Evolutionary conservation across 2,329 filamentous ascomycete genomes (phyloP), one percentile per base, ranked within the genome.

Genomic region (Amauroascus verrucosus): DNA sequence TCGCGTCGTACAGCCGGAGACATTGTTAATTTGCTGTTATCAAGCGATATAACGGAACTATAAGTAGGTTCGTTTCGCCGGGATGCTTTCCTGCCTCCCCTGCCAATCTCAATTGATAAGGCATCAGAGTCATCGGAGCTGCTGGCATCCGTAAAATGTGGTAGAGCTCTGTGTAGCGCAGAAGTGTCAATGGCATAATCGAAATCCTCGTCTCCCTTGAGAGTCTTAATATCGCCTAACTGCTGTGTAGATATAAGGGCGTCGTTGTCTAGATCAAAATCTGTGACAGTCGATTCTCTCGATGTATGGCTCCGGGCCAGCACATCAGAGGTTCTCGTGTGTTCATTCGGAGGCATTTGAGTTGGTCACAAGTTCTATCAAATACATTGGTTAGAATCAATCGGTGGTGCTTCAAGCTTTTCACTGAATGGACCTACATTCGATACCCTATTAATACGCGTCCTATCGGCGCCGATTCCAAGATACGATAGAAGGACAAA

Each of bases 61-160:
- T 74, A 73, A 26, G 77, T 79, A 59, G 78, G 72, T 56, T 78
- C 70, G 62, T 64, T 60, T 54, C 58, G 69, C 60, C 57, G 64
- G 55, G 58, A 56, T 14, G 57, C 57, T 57, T 65, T 72, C 56
- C 70, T 70, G 20, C 68, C 64, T 30, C 76, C 80, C 52, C 81
- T 73, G 44, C 77, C 79, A 30, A 80, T 63, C 61, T 84, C 80
- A 53, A 83, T 71, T 1, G 78, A 81, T 55, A 76, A 69, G 49
- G 71, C 72, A 48, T 75, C 71, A 38, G 76, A 67, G 3, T 63
- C 64, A 44, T 69, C 68, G 28, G 70, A 72, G 33, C 66, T 67
- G 41, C 66, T 66, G 18, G 67, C 61, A 54, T 70, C 65, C 3
- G 75, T 72, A 57, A 77, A 76, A 40, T 76, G 69, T 28, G 74